Percentiles rank a stretch among this genome's conserved stretches.
These are phyloP conservation scores for Penicillium sp. DNA, from an alignment of 2,329 filamentous ascomycete species.

Conservation along the genomic window DNA sequence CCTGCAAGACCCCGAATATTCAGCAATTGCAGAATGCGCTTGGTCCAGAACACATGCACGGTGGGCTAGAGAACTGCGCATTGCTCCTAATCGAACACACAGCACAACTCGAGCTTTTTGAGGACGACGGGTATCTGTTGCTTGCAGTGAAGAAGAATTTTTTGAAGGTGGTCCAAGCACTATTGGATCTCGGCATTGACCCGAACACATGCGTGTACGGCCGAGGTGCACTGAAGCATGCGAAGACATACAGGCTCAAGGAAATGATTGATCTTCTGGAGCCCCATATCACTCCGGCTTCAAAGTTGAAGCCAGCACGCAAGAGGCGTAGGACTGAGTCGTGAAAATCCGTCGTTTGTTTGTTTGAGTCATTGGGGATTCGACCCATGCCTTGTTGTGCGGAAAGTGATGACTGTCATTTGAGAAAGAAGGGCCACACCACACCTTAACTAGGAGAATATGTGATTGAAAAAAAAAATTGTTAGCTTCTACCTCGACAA, in stretches of 20 bases:
- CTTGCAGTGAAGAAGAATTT: neutral
- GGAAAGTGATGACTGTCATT: neutral
- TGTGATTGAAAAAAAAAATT: neutral
- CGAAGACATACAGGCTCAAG: neutral
- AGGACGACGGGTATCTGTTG: neutral
- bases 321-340: neutral
- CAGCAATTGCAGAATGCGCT: neutral
- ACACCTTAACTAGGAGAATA: neutral
- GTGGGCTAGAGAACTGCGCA: neutral
- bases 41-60: neutral
- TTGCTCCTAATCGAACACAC: slow-evolving; percentile 4
- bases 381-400: neutral
- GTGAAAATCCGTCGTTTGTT: neutral
- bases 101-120: neutral
- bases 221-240: neutral
- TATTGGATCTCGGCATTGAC: neutral
- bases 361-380: neutral
- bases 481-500: neutral
- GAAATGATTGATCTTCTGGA: neutral
- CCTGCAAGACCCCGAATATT: too few species aligned
- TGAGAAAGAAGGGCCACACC: neutral
- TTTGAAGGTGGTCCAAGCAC: neutral
- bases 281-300: too few species aligned
- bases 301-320: neutral
- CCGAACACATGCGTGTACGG: neutral